Evolutionary conservation across 306 rosid genomes (phyloP).

Genomic region (Cicer yamashitae): DNA sequence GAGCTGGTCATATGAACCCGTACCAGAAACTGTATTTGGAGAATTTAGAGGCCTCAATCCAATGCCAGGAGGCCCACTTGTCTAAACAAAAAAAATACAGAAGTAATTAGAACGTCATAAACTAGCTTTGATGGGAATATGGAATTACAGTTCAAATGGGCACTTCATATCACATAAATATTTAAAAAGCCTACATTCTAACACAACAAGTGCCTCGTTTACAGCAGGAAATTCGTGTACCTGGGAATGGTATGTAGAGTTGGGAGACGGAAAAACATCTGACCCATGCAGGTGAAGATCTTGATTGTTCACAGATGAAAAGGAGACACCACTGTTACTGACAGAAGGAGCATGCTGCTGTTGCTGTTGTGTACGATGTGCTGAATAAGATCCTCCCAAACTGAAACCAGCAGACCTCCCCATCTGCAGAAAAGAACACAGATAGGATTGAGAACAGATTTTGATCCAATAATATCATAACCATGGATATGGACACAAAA

Average conservation of each 20-base stretch:
- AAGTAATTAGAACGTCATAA: constrained; percentile 19
- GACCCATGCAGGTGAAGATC: constrained; percentile 94
- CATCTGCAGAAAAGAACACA: constrained; percentile 62
- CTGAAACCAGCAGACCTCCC: constrained; percentile 93
- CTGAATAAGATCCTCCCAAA: constrained; percentile 78
- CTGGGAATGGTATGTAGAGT: constrained; percentile 92
- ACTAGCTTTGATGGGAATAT: constrained; percentile 4
- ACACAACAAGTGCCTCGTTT: neutral
- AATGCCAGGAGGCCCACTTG: constrained; percentile 96
- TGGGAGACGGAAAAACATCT: constrained; percentile 85
- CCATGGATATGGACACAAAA: constrained; percentile 10
- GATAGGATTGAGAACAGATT: constrained; percentile 15
- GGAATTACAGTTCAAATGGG: neutral
- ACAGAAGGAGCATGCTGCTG: constrained; percentile 90
- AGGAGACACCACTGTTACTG: constrained; percentile 81
- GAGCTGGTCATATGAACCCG: constrained; percentile 89
- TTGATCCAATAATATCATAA: constrained; percentile 25
- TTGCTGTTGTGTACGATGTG: constrained; percentile 90
- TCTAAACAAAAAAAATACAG: constrained; percentile 55
- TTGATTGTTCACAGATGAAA: constrained; percentile 88
- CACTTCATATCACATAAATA: neutral
- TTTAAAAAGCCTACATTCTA: neutral
- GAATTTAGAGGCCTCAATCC: constrained; percentile 93
- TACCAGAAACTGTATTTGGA: constrained; percentile 76
- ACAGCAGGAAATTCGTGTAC: constrained; percentile 49